phyloP scores from a whole-genome alignment of 768 basidiomycete genomes.

The Lactarius pseudohatsudake region DNA sequence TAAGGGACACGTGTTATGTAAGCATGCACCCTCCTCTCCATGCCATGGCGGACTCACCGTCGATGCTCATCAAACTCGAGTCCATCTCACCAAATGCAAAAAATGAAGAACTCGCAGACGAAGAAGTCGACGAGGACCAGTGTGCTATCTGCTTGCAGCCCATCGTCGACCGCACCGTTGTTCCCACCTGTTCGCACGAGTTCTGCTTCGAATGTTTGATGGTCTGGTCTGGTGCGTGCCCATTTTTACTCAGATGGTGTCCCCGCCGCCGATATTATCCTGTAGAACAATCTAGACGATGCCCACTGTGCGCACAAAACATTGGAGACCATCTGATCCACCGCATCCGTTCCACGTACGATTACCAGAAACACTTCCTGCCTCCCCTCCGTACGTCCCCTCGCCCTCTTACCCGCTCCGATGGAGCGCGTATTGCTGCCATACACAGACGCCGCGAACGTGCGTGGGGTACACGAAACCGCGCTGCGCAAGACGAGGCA shows the following conservation, averaged over 20 bases:
- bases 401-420: constrained; percentile 30
- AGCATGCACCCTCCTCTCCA: not conserved
- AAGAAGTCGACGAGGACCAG: constrained; percentile 50
- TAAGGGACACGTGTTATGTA: not conserved
- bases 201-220: constrained; percentile 92
- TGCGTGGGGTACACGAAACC: constrained; percentile 55
- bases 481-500: constrained; percentile 52
- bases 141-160: constrained; percentile 88
- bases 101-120: constrained; percentile 8
- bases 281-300: constrained; percentile 73
- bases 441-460: constrained; percentile 41
- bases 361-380: constrained; percentile 80
- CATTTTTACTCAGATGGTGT: not conserved
- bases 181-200: constrained; percentile 84
- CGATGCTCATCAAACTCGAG: constrained; percentile 13
- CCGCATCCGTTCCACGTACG: constrained; percentile 70
- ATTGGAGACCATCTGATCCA: constrained; percentile 79
- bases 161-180: constrained; percentile 73
- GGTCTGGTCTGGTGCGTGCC: constrained; percentile 72
- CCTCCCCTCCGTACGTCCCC: constrained; percentile 60
- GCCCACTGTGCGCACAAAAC: constrained; percentile 69
- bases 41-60: constrained; percentile 4
- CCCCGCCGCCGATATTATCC: constrained; percentile 9
- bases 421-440: constrained; percentile 25
- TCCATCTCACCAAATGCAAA: not conserved